Base-by-base conservation (phyloP, 495 filamentous ascomycete genomes). In the Tuber borchii region DNA sequence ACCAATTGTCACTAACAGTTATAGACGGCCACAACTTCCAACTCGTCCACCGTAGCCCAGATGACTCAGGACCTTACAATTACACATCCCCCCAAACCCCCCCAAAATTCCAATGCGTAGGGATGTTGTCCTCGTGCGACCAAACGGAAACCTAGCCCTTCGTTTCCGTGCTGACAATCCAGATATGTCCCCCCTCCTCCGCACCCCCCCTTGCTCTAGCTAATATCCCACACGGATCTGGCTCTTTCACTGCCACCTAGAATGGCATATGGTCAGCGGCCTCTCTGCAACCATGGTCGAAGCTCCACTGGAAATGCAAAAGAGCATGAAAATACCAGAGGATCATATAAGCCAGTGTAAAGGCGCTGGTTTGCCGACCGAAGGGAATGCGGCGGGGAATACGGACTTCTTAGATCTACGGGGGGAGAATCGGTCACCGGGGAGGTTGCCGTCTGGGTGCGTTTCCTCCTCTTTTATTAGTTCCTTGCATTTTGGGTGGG, bases 11-110 rank as follows among this genome's bases (percentile, higher is more conserved):
- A 80, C 8, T 86, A 87, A 77, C 26, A 6, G n/a, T 39, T 42
- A 14, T 10, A 79, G 78, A 97, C 86, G 93, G 93, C 1, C 93
- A 96, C 84, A 88, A 89, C 75, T 95, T 94, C 85, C 93, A 95
- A 80, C 84, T 93, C 9, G 79, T 90, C 71, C 82, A 83, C 43
- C 86, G 90, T 17, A 85, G 86, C 0, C 75, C 81, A 1, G 86
- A 88, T 0, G 83, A 90, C 34, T 87, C 84, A 0, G 90, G 90
- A 9, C 71, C 73, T 69, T 91, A 87, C 78, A 82, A 88, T 70
- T 78, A 85, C 72, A 81, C 84, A 42, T 73, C 83, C 3, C 77
- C 1, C 86, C 84, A 37, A 71, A 74, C 2, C 74, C 85, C 34
- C 87, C 89, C 0, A 74, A 80, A 2, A 83, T 83, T 0, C 89